A percentile compares a stretch with the other conserved stretches of the same genome.
phyloP scores from a whole-genome alignment of 1,284 basidiomycete genomes.

The Cryptococcus maquisensis region DNA sequence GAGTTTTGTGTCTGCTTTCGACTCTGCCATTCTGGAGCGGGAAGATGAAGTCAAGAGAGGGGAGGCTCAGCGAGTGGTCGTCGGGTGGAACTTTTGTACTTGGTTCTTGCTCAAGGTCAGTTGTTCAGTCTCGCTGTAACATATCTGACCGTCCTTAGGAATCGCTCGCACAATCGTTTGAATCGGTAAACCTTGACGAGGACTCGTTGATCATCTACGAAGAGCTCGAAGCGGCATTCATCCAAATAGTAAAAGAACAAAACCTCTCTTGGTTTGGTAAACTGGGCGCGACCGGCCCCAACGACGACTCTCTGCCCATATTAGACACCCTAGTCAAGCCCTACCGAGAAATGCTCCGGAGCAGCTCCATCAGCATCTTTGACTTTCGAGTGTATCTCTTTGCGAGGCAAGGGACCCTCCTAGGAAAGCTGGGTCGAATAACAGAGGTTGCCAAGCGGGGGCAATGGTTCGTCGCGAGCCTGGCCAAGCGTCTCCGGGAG shows the following conservation, averaged over 20 bases:
- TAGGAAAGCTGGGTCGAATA: conserved; percentile 76
- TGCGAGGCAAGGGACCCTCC: conserved; percentile 72
- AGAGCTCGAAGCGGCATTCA: conserved; percentile 83
- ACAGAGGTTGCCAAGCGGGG: conserved; percentile 69
- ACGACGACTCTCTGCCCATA: conserved; percentile 77
- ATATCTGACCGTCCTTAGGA: conserved; percentile 58
- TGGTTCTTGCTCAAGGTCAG: conserved; percentile 89
- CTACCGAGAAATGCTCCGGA: conserved; percentile 83
- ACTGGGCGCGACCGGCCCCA: conserved; percentile 56
- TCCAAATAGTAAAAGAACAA: conserved; percentile 66
- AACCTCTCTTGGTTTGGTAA: conserved; percentile 86
- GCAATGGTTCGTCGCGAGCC: conserved; percentile 42
- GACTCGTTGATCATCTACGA: conserved; percentile 87
- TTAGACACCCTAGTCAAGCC: conserved; percentile 77
- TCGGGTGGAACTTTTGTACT: conserved; percentile 95
- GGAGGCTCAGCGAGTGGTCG: conserved; percentile 78
- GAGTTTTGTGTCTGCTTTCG: conserved; percentile 73
- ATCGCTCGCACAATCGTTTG: conserved; percentile 86
- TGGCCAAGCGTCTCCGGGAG: conserved; percentile 56
- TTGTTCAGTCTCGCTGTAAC: neutral
- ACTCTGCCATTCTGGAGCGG: conserved; percentile 67
- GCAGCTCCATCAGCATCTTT: conserved; percentile 86
- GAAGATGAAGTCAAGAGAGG: conserved; percentile 84
- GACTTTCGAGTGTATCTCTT: conserved; percentile 91
- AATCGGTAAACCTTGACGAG: conserved; percentile 81